phyloP scores from a whole-genome alignment of 179 eudicot genomes.

The Silene coronaria region DNA sequence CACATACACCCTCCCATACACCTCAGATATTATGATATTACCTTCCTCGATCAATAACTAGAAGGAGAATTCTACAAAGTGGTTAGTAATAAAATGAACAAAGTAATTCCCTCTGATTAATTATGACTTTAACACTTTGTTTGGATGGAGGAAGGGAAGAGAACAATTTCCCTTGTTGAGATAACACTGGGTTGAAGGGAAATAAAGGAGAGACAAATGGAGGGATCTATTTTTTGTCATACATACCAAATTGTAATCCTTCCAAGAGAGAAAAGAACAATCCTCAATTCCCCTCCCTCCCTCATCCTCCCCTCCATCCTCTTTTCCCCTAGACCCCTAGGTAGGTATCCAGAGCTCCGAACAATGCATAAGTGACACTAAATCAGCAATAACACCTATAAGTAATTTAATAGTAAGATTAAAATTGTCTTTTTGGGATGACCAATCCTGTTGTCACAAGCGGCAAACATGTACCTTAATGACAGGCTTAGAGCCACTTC shows the following conservation, averaged over 20 bases:
- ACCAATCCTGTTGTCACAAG: background rate
- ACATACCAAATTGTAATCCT: no score
- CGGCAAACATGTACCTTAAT: conserved; percentile 48
- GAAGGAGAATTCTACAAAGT: background rate
- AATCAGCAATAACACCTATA: background rate
- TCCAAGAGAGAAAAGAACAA: no score
- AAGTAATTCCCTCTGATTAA: background rate
- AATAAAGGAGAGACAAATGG: background rate
- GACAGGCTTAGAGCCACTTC: conserved; percentile 69
- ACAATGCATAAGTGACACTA: background rate
- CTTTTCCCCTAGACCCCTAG: no score
- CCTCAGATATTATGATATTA: background rate
- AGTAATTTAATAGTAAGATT: background rate
- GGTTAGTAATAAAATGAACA: background rate
- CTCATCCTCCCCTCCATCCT: no score
- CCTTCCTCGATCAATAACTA: background rate
- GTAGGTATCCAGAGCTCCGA: no score
- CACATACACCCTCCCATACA: background rate
- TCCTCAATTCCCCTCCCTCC: no score
- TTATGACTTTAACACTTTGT: no score
- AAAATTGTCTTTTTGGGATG: no score
- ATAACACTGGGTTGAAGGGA: no score
- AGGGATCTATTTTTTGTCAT: no score
- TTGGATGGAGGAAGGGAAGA: no score
- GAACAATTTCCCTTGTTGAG: no score